These are phyloP conservation scores for Leccinum sublutescens DNA, from an alignment of 768 basidiomycete genomes.

Conservation along the genomic window DNA sequence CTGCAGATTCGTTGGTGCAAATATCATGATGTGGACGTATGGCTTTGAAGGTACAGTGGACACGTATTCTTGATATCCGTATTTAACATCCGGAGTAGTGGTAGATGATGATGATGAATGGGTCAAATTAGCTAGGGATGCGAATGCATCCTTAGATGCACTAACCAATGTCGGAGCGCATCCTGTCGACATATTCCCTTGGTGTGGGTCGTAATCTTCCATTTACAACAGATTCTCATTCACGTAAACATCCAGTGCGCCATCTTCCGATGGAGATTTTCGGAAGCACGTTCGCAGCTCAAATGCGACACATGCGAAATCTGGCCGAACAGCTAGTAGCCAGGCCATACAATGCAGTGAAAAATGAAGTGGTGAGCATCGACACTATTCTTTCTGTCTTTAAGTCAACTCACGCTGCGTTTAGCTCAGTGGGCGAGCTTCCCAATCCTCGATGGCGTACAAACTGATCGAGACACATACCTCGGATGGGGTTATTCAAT, in stretches of 20 bases:
- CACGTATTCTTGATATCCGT: not conserved
- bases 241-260: not conserved
- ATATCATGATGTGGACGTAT: constrained; percentile 7
- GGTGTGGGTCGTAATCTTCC: not conserved
- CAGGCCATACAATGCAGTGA: constrained; percentile 1
- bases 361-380: constrained; percentile 1
- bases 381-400: not conserved
- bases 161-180: constrained; percentile 5
- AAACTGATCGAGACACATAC: not conserved
- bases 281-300: constrained; percentile 1
- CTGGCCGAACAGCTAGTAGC: not conserved
- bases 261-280: constrained; percentile 6
- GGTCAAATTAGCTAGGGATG: constrained; percentile 4
- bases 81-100: not conserved
- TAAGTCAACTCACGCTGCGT: not conserved
- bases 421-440: constrained; percentile 4
- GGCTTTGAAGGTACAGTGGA: constrained; percentile 2
- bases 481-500: not conserved
- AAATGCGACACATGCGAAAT: constrained; percentile 7
- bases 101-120: constrained; percentile 3
- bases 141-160: constrained; percentile 5
- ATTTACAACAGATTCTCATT: not conserved
- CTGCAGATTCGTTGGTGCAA: constrained; percentile 2
- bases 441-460: constrained; percentile 6
- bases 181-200: constrained; percentile 9